These are phyloP conservation scores for Xylaria sp. DNA, from an alignment of 2,329 filamentous ascomycete species.

Conservation along the genomic window DNA sequence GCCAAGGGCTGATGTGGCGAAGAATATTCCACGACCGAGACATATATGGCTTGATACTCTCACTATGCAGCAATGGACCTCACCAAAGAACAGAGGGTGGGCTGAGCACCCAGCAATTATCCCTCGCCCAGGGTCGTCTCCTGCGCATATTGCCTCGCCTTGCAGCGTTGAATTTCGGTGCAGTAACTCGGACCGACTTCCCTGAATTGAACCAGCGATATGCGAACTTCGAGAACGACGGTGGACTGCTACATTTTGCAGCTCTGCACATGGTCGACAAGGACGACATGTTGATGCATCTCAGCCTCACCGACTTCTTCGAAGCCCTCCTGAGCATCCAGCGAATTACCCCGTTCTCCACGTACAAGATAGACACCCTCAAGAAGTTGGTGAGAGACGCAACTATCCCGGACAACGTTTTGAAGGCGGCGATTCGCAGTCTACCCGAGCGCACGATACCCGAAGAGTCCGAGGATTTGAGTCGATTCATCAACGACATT, in stretches of 20 bases:
- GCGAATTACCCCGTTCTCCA: constrained; percentile 43
- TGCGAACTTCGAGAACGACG: constrained; percentile 28
- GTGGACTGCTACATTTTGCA: constrained; percentile 54
- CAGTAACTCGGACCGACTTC: constrained; percentile 43
- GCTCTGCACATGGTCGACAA: constrained; percentile 55
- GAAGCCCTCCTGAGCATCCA: constrained; percentile 54
- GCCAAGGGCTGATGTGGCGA: constrained; percentile 58
- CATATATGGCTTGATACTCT: constrained; percentile 50
- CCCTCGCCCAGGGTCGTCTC: constrained; percentile 56
- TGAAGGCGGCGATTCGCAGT: constrained; percentile 43
- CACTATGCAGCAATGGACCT: constrained; percentile 37
- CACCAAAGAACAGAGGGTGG: constrained; percentile 35
- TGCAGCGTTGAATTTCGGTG: constrained; percentile 48
- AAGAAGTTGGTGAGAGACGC: constrained; percentile 47
- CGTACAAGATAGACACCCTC: constrained; percentile 42
- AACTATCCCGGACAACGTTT: constrained; percentile 40
- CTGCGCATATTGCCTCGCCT: constrained; percentile 56
- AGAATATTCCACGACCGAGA: constrained; percentile 51
- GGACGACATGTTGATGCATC: constrained; percentile 52
- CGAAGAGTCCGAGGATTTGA: constrained; percentile 53
- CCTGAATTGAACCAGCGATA: constrained; percentile 38
- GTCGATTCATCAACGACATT: constrained; percentile 48
- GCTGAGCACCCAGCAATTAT: constrained; percentile 43
- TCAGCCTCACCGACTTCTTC: constrained; percentile 57
- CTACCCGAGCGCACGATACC: constrained; percentile 54